These are phyloP conservation scores for Ceratocystis eucalypticola DNA, from an alignment of 2,329 filamentous ascomycete species.

Conservation along the genomic window DNA sequence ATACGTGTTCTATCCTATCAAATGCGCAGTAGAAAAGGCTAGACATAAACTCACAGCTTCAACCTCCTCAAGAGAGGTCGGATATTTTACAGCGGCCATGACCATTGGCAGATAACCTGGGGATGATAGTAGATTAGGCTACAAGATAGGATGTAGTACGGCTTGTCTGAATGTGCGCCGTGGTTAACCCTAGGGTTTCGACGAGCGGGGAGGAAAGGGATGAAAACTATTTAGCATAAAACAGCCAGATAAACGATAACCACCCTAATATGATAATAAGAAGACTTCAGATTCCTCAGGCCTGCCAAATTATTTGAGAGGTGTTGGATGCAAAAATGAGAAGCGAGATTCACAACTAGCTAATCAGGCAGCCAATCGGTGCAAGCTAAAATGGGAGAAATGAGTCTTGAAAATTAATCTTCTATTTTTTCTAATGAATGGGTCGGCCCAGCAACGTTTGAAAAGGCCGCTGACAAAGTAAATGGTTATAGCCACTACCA, in stretches of 20 bases:
- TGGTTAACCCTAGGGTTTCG: neutral
- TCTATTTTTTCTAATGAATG: neutral
- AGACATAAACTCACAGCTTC: slow-evolving; percentile 17
- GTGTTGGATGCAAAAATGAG: neutral
- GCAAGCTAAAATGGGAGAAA: neutral
- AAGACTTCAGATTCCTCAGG: no score
- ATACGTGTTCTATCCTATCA: neutral
- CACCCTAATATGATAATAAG: no score
- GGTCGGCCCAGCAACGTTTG: neutral
- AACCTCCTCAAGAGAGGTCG: slow-evolving; percentile 17
- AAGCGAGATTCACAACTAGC: neutral
- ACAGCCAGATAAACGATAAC: neutral
- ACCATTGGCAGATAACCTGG: neutral
- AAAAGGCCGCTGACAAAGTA: neutral
- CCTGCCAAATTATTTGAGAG: neutral
- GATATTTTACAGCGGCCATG: slow-evolving; percentile 15
- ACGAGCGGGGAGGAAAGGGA: neutral
- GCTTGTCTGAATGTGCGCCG: neutral
- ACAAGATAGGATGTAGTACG: neutral
- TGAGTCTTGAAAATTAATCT: neutral
- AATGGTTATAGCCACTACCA: neutral
- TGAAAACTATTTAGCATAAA: neutral
- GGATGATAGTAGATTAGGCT: neutral
- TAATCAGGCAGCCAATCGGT: neutral
- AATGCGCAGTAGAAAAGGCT: neutral